Conservation (phyloP, 352 stramenopile genomes). For the Phytophthora ohioensis region DNA sequence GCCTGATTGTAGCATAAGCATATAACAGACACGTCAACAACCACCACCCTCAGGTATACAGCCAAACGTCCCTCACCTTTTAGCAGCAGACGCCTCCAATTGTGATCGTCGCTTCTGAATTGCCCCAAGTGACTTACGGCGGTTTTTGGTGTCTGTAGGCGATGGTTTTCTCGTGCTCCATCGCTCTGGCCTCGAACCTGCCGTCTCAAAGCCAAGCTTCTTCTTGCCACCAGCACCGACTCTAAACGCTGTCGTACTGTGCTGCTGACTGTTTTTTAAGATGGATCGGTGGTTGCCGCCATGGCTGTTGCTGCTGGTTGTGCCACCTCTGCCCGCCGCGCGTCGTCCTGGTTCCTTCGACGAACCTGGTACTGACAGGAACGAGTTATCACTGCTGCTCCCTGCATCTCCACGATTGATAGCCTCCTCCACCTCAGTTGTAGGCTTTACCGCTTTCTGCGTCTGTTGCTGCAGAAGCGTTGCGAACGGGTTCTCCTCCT, state of each 20-base stretch:
- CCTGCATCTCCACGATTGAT: neutral
- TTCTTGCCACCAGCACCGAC: constrained; percentile 5
- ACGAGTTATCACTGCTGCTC: neutral
- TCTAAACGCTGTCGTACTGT: neutral
- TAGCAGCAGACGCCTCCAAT: constrained; percentile 30
- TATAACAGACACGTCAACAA: neutral
- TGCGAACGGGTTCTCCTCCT: constrained; percentile 71
- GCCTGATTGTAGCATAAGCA: constrained; percentile 20
- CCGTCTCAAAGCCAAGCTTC: constrained; percentile 56
- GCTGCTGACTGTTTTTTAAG: constrained; percentile 25
- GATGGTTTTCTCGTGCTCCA: constrained; percentile 48
- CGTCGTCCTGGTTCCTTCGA: neutral
- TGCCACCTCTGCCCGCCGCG: neutral
- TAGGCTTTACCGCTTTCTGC: constrained; percentile 3
- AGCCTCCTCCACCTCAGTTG: neutral
- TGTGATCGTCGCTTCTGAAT: constrained; percentile 42
- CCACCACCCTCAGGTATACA: neutral
- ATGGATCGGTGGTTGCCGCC: constrained; percentile 19
- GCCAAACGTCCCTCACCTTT: constrained; percentile 23
- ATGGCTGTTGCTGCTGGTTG: neutral
- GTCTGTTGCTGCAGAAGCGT: constrained; percentile 51
- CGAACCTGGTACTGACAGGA: neutral
- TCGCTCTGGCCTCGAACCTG: constrained; percentile 54
- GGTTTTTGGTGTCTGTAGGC: constrained; percentile 42
- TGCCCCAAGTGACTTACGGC: constrained; percentile 46